Evolutionary conservation across 768 basidiomycete genomes (phyloP), one percentile per base, ranked within the genome.

Genomic region (Trametes meyenii): DNA sequence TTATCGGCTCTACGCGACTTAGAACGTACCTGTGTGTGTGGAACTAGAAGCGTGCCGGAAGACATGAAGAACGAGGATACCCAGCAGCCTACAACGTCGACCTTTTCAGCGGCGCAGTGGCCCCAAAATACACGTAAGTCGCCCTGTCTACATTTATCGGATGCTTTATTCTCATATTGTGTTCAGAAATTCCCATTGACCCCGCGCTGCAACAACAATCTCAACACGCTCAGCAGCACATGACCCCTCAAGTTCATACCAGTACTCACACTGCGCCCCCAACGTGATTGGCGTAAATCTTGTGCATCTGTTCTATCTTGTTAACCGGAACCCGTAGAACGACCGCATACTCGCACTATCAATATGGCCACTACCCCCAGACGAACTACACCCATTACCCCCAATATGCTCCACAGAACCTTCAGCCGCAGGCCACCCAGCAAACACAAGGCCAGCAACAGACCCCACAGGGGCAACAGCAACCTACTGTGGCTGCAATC

Each of bases 141-240:
- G 5, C n/a, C 12, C 38, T 23, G 12, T 29, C 19, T 11, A n/a
- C 24, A 36, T 24, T n/a, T 12, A 23, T 6, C 24, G 21, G 7
- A 24, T n/a, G 17, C 39, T 24, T 38, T 16, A 12, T 66, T 4
- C 45, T 62, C 36, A 59, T 24, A 7, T 14, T n/a, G 13, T 19
- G 3, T 43, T 33, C 56, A 85, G 86, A 84, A 63, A 87, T 87
- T 33, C 83, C 85, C 12, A 86, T 87, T 54, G 86, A 88, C 69
- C 85, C 86, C 33, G 84, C 83, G n/a, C 76, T 88, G 45, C 87
- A 76, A 75, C 81, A 62, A 16, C 51, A 52, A 42, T 55, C 35
- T 52, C 56, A 67, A 64, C 63, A 61, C 65, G 67, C 66, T 58
- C 36, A 61, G 8, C 48, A 50, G 26, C 48, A 50, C n/a, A 42